Evolutionary conservation across 2,329 filamentous ascomycete genomes (phyloP).

Genomic region (Colletotrichum zoysiae): DNA sequence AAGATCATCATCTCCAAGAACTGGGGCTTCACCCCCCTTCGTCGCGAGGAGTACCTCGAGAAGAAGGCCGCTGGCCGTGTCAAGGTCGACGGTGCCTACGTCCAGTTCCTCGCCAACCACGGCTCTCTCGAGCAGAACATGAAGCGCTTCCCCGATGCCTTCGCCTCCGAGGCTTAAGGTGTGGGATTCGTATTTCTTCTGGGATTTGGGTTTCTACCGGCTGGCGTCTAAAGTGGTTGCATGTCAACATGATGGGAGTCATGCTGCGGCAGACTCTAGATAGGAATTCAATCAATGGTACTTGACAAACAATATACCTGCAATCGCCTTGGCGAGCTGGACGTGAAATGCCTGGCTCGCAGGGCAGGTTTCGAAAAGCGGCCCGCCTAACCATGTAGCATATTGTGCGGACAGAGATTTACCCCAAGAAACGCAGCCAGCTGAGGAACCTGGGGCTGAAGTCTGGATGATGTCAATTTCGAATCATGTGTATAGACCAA

Average conservation of each 20-base stretch:
- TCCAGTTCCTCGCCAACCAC: conserved; percentile 98
- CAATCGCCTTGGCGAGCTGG: conserved; percentile 20
- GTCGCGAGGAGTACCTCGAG: conserved; percentile 96
- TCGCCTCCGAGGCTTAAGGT: conserved; percentile 69
- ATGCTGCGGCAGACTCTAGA: conserved; percentile 43
- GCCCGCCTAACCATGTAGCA: not conserved
- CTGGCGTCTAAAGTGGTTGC: conserved; percentile 59
- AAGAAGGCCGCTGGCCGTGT: conserved; percentile 94
- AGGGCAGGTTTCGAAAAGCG: conserved; percentile 16
- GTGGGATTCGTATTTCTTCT: conserved; percentile 45
- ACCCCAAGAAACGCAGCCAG: conserved; percentile 9
- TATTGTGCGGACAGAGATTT: not conserved
- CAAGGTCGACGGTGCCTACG: conserved; percentile 98
- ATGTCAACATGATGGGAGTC: conserved; percentile 51
- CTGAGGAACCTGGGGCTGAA: not conserved
- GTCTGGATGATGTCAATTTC: conserved; percentile 33
- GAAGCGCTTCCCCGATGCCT: conserved; percentile 94
- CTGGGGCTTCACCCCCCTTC: conserved; percentile 99
- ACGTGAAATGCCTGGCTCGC: not conserved
- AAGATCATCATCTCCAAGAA: conserved; percentile 99
- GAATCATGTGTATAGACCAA: conserved; percentile 14
- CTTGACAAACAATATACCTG: conserved; percentile 36
- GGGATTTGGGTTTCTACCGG: conserved; percentile 54
- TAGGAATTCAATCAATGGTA: conserved; percentile 44
- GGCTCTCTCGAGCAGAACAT: conserved; percentile 89